phyloP scores from a whole-genome alignment of 139 green algal species.

The Tetradesmus obliquus region DNA sequence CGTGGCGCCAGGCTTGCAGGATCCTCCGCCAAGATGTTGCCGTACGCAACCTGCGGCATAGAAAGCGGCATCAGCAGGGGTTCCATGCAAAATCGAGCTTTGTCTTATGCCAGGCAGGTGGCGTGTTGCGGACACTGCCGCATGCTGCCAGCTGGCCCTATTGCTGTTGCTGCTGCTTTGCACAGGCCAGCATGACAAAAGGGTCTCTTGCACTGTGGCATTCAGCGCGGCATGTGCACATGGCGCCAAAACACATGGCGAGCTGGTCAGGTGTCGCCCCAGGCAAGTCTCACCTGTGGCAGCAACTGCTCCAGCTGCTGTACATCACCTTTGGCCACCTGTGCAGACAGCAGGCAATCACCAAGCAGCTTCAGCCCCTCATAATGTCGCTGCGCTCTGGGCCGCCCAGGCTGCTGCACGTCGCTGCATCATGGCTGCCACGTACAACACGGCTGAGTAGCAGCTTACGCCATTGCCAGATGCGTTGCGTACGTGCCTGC shows the following conservation, averaged over 20 bases:
- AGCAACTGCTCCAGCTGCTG: constrained; percentile 34
- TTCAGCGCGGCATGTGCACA: no score
- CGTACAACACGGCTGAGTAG: neutral
- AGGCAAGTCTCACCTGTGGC: neutral
- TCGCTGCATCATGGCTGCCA: neutral
- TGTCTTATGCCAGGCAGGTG: no score
- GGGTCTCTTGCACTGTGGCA: no score
- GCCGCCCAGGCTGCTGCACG: neutral
- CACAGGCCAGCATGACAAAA: no score
- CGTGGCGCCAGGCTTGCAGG: neutral
- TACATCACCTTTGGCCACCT: constrained; percentile 14
- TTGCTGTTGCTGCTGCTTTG: no score
- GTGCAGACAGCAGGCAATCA: neutral
- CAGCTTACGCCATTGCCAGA: neutral
- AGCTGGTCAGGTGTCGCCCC: no score
- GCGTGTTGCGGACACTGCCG: no score
- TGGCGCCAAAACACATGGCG: no score
- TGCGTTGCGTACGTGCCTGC: neutral
- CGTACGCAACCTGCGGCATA: constrained; percentile 25
- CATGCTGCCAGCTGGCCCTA: no score
- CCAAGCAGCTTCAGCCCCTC: neutral
- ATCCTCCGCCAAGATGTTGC: constrained; percentile 44
- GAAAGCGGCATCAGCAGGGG: no score
- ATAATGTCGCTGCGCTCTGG: neutral
- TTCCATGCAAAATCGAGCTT: no score